Base-by-base conservation (phyloP, 768 basidiomycete genomes). In the Mycena olivaceomarginata region DNA sequence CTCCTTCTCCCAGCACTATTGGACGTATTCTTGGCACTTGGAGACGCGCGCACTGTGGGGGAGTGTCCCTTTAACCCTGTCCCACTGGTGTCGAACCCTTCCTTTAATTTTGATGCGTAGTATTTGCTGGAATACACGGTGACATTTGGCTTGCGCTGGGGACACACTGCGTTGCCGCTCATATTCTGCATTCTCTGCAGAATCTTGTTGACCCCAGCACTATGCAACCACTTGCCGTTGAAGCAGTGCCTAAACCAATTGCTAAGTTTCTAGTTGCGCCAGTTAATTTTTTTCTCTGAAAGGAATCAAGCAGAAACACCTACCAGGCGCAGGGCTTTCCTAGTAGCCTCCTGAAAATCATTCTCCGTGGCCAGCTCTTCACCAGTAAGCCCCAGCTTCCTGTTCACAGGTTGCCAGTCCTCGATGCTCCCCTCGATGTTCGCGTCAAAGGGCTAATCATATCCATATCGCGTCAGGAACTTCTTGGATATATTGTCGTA, bases 221-320 rank as follows among this genome's bases (percentile, higher is more conserved):
- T 31, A 45, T 76, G 64, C 7, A 76, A 4, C 18, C 62, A 31
- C 56, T 70, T 68, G 2, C 75, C 60, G 4, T 16, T 69, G 31
- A 65, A 79, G 0, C 62, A 51, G 25, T 72, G 65, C 0, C 75
- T n/a, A 39, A 57, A 79, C 75, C 75, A 76, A 20, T 76, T 65
- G 11, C 66, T 37, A 2, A 79, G 25, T 69, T 79, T 79, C 78
- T 79, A 10, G 20, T 10, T 1, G n/a, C 2, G 51, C n/a, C 4
- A n/a, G 1, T 53, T 16, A 53, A n/a, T n/a, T 6, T n/a, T n/a
- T 53, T n/a, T 53, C 6, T n/a, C 46, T 51, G 13, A 12, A 18
- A 51, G 16, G 15, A 51, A 5, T 6, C 48, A 16, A 12, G 48
- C 18, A 51, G 10, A 15, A 18, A 51, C 31, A 6, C 48, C 2